Base-by-base conservation (phyloP, 1,284 basidiomycete species). In the Pseudozyma thailandica region DNA sequence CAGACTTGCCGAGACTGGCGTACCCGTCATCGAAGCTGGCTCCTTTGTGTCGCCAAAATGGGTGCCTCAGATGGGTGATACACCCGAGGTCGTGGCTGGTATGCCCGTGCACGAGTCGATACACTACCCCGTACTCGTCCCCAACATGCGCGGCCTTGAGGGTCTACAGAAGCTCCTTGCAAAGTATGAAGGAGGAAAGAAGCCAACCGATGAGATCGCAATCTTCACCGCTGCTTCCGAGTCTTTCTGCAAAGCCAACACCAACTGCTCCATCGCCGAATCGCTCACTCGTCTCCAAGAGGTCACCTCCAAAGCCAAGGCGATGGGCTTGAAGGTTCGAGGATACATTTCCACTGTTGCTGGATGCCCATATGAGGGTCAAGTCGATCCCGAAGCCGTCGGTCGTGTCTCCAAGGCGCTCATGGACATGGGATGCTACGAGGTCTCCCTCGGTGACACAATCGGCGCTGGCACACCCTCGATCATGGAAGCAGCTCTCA, bases 201-300 rank as follows among this genome's bases (percentile, higher is more conserved):
- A 10, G 9, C 75, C 86, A 8, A 89, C 92, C 0, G 88, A 93
- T 78, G 94, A 97, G 82, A 90, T 98, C 31, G 89, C 93, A 2
- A 87, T 98, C 60, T 96, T 97, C 84, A 90, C 92, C 10, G 90
- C 92, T 0, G 92, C 93, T 0, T 91, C 93, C 1, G 92, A 97
- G 59, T 82, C 83, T 0, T 97, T 97, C 84, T 88, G 89, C 13
- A 87, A 87, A 59, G 92, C 92, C 16, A 97, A 97, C 84, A 90
- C 92, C 13, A 94, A 95, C 80, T 89, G 87, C 46, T 88, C 89
- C 1, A 87, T 91, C 41, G 85, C 87, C 0, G 91, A 92, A 70
- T 92, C 92, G 3, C 84, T 98, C 23, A 83, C 85, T 2, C 86
- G 88, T 0, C 85, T 94, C 1, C 86, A 86, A 9, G 85, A 86